Conservation (phyloP, 2,329 filamentous ascomycete species). For the Zymoseptoria pseudotritici region DNA sequence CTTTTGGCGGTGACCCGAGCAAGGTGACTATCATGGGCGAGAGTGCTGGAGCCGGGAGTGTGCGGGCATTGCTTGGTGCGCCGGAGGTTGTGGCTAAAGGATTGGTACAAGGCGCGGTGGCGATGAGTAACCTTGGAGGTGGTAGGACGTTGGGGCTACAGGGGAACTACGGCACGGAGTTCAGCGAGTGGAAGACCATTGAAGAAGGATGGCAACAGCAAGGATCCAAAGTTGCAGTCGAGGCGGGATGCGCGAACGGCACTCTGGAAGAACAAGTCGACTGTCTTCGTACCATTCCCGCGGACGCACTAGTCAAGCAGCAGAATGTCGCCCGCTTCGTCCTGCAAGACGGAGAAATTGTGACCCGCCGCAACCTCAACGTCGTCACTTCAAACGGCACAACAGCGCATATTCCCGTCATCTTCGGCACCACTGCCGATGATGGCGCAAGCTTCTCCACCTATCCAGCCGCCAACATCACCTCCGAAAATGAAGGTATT, state of each 20-base stretch:
- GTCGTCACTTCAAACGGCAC: slow-evolving; percentile 37
- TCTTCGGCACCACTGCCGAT: slow-evolving; percentile 50
- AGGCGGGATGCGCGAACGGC: slow-evolving; percentile 46
- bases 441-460: slow-evolving; percentile 50
- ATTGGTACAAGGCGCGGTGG: slow-evolving; percentile 39
- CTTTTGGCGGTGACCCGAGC: slow-evolving; percentile 43
- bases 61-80: slow-evolving; percentile 47
- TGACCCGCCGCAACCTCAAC: slow-evolving; percentile 44
- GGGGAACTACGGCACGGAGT: slow-evolving; percentile 52
- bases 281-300: slow-evolving; percentile 46
- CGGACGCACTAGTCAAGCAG: slow-evolving; percentile 35
- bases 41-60: slow-evolving; percentile 49
- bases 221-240: slow-evolving; percentile 45
- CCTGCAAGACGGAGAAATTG: slow-evolving; percentile 52
- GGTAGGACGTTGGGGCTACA: slow-evolving; percentile 49
- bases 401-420: slow-evolving; percentile 45
- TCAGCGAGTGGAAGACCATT: slow-evolving; percentile 53
- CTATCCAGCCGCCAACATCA: slow-evolving; percentile 40
- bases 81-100: slow-evolving; percentile 40
- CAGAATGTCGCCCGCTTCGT: slow-evolving; percentile 43
- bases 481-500: slow-evolving; percentile 37
- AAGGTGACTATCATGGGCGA: slow-evolving; percentile 42
- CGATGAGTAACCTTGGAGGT: slow-evolving; percentile 48
- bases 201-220: slow-evolving; percentile 43
- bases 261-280: slow-evolving; percentile 42